Evolutionary conservation across 768 basidiomycete species (phyloP), one percentile per base, ranked within the genome.

Genomic region (Termitomyces sp.): DNA sequence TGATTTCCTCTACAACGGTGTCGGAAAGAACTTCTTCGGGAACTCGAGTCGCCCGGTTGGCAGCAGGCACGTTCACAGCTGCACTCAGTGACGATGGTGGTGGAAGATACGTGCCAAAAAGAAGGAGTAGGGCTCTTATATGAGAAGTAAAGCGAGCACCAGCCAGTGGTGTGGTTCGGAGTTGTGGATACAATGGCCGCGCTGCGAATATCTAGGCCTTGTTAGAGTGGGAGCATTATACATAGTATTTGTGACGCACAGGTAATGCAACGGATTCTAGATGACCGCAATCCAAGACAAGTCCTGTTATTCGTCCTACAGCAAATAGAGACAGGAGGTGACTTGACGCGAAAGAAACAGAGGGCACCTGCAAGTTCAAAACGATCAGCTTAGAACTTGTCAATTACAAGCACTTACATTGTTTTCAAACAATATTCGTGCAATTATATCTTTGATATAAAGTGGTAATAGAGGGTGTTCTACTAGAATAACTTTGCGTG

Each of bases 271-370:
- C 88, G 0, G 94, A 91, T 71, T 98, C 97, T 4, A 96, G 79
- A 70, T 96, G 88, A 1, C 97, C 97, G 63, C 87, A 88, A 68
- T 99, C 97, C 2, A 98, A 75, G 1, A 98, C 96, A 14, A 99
- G 82, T 6, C 96, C 97, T 1, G 95, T 95, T 64, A 95, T 89
- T 59, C 92, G 79, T 12, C 97, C 97, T 7, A 87, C 85, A 2
- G 94, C 87, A 61, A 97, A 79, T 14, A 98, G 76, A 4, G 94
- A 84, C 18, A 98, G 82, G 0, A 98, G 75, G 65, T 93, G 93
- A 57, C 92, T 89, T 16, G 92, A 88, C 1, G 91, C 89, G 72
- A 98, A 99, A 2, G 94, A 96, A 63, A 99, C 81, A 7, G 93
- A 94, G 7, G 95, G 96, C 32, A 97, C 90, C 94, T 97, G 69